Conservation (phyloP, 257 asterid species). For the Petunia axillaris region DNA sequence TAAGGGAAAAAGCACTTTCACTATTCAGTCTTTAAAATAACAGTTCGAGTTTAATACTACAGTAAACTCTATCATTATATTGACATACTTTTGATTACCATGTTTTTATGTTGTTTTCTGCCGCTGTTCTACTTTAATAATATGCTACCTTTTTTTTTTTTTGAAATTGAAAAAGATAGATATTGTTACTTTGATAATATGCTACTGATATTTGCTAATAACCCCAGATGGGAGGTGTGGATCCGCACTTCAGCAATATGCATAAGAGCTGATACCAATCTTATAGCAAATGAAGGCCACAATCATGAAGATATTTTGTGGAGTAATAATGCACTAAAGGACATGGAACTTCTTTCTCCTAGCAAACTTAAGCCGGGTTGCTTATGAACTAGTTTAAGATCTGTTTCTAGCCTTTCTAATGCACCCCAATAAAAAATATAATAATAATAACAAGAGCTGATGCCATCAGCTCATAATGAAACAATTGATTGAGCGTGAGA, state of each 20-base stretch:
- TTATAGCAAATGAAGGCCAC: too few species aligned
- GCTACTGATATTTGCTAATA: background rate
- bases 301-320: too few species aligned
- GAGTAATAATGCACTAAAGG: too few species aligned
- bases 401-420: too few species aligned
- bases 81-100: background rate
- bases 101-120: background rate
- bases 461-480: constrained; percentile 26
- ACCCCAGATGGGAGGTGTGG: constrained; percentile 23
- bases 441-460: background rate
- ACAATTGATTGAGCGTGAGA: constrained; percentile 22
- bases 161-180: too few species aligned
- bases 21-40: background rate
- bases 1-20: background rate
- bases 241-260: constrained; percentile 19
- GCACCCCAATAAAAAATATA: background rate
- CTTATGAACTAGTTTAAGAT: too few species aligned
- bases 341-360: too few species aligned
- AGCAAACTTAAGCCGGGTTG: too few species aligned
- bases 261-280: background rate
- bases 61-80: background rate
- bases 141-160: too few species aligned
- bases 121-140: background rate
- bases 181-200: background rate
- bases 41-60: background rate